phyloP scores from a whole-genome alignment of 2,329 filamentous ascomycete species.

The Phoma herbarum region DNA sequence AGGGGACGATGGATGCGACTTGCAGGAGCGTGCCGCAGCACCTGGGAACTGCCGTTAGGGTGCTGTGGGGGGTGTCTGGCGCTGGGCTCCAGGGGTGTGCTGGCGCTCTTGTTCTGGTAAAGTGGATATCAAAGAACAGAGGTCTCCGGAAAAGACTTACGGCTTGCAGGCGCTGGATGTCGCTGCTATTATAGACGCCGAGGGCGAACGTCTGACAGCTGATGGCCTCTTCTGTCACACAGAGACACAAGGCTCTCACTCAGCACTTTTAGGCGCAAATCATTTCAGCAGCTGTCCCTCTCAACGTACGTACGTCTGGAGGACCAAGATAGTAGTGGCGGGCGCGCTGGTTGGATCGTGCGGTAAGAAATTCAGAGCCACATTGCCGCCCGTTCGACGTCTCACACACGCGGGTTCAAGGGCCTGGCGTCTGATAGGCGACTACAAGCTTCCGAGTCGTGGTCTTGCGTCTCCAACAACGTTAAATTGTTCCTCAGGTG shows the following conservation, averaged over 20 bases:
- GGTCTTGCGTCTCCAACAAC: constrained; percentile 14
- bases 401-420: constrained; percentile 31
- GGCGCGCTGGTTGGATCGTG: constrained; percentile 30
- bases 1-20: constrained; percentile 33
- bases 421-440: constrained; percentile 36
- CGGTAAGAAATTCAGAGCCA: constrained; percentile 34
- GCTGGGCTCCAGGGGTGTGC: constrained; percentile 36
- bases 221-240: constrained; percentile 14
- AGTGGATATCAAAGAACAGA: constrained; percentile 27
- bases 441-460: constrained; percentile 14
- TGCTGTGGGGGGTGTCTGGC: constrained; percentile 44
- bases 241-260: constrained; percentile 30
- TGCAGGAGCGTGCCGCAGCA: constrained; percentile 44
- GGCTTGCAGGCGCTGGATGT: constrained; percentile 23
- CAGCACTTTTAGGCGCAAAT: constrained; percentile 27
- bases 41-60: constrained; percentile 49
- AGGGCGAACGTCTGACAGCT: constrained; percentile 29
- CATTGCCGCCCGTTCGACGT: constrained; percentile 38
- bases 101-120: constrained; percentile 27
- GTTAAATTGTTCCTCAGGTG: constrained; percentile 9
- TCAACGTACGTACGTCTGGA: constrained; percentile 10
- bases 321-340: constrained; percentile 29
- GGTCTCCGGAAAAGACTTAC: constrained; percentile 25
- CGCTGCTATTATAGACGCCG: constrained; percentile 29
- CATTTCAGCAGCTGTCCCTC: constrained; percentile 20